Evolutionary conservation across 164 flowering plant species (phyloP), one percentile per base, ranked within the genome.

Genomic region (Kingdonia uniflora): DNA sequence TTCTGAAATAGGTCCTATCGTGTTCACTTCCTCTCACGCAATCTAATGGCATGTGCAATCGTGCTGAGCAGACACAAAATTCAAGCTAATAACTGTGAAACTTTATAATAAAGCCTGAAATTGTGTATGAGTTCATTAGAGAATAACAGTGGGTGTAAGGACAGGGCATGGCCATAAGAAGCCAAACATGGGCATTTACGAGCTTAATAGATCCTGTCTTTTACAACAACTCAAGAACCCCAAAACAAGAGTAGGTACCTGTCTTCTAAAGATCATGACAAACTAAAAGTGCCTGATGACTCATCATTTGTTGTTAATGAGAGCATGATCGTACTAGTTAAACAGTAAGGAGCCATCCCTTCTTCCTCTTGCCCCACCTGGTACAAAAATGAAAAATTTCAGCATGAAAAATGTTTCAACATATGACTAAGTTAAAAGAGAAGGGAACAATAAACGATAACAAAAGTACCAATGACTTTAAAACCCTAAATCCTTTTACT

Each of bases 201-300:
- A 29, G 35, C 35, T 29, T 4, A 29, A 8, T 29, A 29, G 8
- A 29, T 4, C 4, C 35, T 29, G 35, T 29, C 35, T 29, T 3
- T 3, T 29, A 29, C n/a, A n/a, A n/a, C 35, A 29, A 29, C 4
- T 8, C 35, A 29, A 29, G 35, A 29, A 29, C 8, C 35, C 4
- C 35, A 29, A 3, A 29, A 29, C 4, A 19, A 47, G 51, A 22
- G 14, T 2, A 47, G 6, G 5, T 47, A 94, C 97, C 92, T 89
- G 97, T 73, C 99, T 72, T 74, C 95, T 86, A 47, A 89, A 55
- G 99, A 94, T 59, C 99, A 97, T n/a, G 97, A 94, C 75, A 94
- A 79, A 65, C 68, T 81, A 74, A 89, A 94, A 49, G 74, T 73
- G 43, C 97, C 97, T 2, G 86, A 70, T 44, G 85, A 74, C 55